Evolutionary conservation across 352 stramenopile species (phyloP).

Genomic region (Aphanomyces invadans): DNA sequence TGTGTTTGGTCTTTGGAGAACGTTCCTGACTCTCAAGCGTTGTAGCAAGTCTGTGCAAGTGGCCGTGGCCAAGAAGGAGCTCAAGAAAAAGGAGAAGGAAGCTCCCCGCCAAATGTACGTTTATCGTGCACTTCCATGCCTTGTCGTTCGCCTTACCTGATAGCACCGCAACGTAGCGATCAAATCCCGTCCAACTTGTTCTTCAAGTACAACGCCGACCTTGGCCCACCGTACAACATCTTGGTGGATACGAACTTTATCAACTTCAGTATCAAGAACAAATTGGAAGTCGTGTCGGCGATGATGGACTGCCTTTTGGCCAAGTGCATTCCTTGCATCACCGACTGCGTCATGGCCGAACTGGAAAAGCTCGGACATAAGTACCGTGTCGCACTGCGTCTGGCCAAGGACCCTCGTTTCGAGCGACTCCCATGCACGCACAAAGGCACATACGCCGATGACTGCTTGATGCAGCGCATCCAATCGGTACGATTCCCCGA

Average conservation of each 20-base stretch:
- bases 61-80: constrained; percentile 58
- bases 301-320: constrained; percentile 99
- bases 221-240: constrained; percentile 98
- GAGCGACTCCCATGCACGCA: constrained; percentile 96
- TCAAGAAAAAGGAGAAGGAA: constrained; percentile 86
- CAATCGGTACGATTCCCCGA: constrained; percentile 44
- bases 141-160: too few species aligned
- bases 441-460: constrained; percentile 99
- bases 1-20: neutral
- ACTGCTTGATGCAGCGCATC: constrained; percentile 92
- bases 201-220: constrained; percentile 99
- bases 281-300: constrained; percentile 96
- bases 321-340: constrained; percentile 98
- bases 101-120: constrained; percentile 90
- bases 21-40: too few species aligned
- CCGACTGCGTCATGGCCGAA: constrained; percentile 99
- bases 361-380: constrained; percentile 99
- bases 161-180: constrained; percentile 51
- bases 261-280: constrained; percentile 99
- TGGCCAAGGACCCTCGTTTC: constrained; percentile 98
- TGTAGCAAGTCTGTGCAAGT: constrained; percentile 77
- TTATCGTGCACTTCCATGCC: neutral
- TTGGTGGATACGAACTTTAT: constrained; percentile 99
- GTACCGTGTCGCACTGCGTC: constrained; percentile 87
- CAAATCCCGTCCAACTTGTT: constrained; percentile 97